These are phyloP conservation scores for Leccinum ochraceum DNA, from an alignment of 768 basidiomycete species.

Conservation along the genomic window DNA sequence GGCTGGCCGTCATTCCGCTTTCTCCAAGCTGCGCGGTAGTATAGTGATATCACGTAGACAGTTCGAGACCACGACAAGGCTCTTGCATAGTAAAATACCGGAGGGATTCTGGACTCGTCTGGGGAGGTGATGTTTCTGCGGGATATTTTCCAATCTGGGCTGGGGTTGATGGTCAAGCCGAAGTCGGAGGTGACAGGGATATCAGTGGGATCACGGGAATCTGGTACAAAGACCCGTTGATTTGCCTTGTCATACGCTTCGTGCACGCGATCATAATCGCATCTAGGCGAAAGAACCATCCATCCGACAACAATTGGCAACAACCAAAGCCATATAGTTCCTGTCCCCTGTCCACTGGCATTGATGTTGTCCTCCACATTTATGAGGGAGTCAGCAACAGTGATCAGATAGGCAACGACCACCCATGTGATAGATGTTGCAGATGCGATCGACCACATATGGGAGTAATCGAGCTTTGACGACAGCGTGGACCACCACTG, in stretches of 20 bases:
- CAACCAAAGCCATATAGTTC: conserved; percentile 46
- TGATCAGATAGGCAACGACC: conserved; percentile 40
- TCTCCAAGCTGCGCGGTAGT: conserved; percentile 20
- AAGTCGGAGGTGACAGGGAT: conserved; percentile 7
- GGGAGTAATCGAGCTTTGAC: conserved; percentile 37
- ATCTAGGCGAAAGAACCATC: conserved; percentile 43
- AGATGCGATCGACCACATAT: conserved; percentile 43
- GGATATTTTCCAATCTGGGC: conserved; percentile 1
- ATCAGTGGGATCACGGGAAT: neutral
- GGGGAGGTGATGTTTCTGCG: conserved; percentile 15
- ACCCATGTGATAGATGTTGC: conserved; percentile 45
- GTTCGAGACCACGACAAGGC: conserved; percentile 21
- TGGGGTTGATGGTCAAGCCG: conserved; percentile 19
- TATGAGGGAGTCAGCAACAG: conserved; percentile 18
- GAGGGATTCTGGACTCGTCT: conserved; percentile 26
- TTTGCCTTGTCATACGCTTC: conserved; percentile 21
- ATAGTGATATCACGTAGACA: conserved; percentile 19
- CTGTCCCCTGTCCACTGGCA: conserved; percentile 40
- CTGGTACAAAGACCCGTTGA: conserved; percentile 1
- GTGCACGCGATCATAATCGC: conserved; percentile 34
- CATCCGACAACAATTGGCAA: conserved; percentile 43
- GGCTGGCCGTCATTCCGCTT: neutral
- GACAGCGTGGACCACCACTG: conserved; percentile 41
- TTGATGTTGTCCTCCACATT: conserved; percentile 25
- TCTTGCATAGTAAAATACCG: conserved; percentile 30